Percentiles rank a stretch among this genome's conserved stretches.
Evolutionary conservation across 176 grass and related monocot genomes (phyloP).

Genomic region (Triticum urartu): DNA sequence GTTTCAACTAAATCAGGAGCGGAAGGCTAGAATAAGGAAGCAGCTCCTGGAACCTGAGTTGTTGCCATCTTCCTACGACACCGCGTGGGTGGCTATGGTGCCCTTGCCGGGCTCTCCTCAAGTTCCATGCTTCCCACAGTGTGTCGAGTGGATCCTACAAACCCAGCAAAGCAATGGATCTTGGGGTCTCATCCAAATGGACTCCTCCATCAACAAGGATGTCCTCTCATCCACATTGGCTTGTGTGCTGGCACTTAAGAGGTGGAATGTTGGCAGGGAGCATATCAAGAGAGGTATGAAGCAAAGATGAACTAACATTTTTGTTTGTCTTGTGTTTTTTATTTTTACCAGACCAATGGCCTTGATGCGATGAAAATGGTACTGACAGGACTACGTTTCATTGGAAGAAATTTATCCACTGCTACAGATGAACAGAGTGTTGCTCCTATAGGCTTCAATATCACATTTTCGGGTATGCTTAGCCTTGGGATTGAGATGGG

Average conservation of each 20-base stretch:
- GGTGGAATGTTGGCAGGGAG: slow-evolving; percentile 48
- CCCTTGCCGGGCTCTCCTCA: slow-evolving; percentile 27
- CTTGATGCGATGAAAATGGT: not conserved
- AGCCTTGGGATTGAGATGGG: slow-evolving; percentile 32
- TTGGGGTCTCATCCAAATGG: slow-evolving; percentile 31
- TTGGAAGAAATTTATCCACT: slow-evolving; percentile 34
- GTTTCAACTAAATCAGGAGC: not conserved
- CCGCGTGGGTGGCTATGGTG: slow-evolving; percentile 55
- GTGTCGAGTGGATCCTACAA: slow-evolving; percentile 57
- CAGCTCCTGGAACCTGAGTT: not conserved
- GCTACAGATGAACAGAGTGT: slow-evolving; percentile 22
- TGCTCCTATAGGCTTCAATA: slow-evolving; percentile 52
- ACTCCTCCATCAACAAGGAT: slow-evolving; percentile 35
- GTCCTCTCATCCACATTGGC: slow-evolving; percentile 50
- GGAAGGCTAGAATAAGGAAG: not conserved
- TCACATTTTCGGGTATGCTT: slow-evolving; percentile 54
- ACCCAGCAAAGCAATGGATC: slow-evolving; percentile 57
- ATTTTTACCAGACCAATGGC: not conserved
- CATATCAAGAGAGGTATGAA: slow-evolving; percentile 47
- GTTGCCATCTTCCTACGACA: not conserved
- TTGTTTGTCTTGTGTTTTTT: not conserved
- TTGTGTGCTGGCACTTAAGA: slow-evolving; percentile 55
- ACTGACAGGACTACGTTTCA: slow-evolving; percentile 41
- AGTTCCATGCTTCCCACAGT: slow-evolving; percentile 43
- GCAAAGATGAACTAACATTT: not conserved